phyloP scores from a whole-genome alignment of 2,329 filamentous ascomycete genomes.

The Exophiala phaeomuriformis region DNA sequence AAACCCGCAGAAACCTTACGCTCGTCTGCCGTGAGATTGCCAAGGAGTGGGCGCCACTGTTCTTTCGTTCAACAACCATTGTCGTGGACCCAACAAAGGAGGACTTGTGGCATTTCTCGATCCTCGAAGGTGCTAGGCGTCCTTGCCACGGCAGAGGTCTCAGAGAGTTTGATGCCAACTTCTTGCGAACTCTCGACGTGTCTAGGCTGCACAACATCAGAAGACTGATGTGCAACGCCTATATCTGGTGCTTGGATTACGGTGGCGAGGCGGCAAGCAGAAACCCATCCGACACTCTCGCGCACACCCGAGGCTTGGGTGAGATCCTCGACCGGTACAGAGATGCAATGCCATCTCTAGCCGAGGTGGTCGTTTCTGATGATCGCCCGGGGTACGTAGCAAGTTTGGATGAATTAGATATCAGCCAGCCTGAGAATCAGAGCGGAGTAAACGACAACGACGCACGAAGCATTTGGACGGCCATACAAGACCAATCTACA shows the following conservation, averaged over 20 bases:
- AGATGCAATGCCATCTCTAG: not conserved
- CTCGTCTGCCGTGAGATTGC: constrained; percentile 2
- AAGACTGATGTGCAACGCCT: not conserved
- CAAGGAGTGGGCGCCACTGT: constrained; percentile 2
- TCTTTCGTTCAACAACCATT: not conserved
- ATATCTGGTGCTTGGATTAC: too few relatives aligned
- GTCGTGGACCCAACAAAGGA: not conserved
- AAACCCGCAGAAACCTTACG: not conserved
- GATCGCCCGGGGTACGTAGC: too few relatives aligned
- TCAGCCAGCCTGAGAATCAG: too few relatives aligned
- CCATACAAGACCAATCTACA: too few relatives aligned
- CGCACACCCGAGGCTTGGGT: not conserved
- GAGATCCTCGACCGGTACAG: not conserved
- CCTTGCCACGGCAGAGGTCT: too few relatives aligned
- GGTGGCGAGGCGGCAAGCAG: too few relatives aligned
- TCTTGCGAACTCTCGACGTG: not conserved
- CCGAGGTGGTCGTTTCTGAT: too few relatives aligned
- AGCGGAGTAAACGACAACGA: too few relatives aligned
- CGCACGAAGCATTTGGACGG: too few relatives aligned
- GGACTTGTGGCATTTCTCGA: too few relatives aligned
- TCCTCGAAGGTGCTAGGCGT: too few relatives aligned
- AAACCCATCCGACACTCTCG: not conserved
- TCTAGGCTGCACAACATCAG: not conserved
- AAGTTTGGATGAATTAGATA: too few relatives aligned
- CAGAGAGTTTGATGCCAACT: not conserved